Percentiles rank a stretch among this genome's conserved stretches.
Evolutionary conservation across 345 rosid species (phyloP).

Genomic region (Arabis alpina): DNA sequence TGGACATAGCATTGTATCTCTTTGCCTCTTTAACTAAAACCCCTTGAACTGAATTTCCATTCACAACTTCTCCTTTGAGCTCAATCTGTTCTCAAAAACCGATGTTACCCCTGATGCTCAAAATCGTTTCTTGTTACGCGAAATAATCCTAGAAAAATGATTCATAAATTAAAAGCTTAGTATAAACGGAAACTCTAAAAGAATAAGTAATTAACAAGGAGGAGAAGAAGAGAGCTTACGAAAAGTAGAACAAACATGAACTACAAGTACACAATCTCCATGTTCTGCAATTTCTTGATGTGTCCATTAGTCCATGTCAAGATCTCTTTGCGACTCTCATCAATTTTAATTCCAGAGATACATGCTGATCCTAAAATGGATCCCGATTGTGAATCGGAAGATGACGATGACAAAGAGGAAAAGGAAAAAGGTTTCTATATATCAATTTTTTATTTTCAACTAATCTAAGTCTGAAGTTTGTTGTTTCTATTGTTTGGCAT

Average conservation of each 20-base stretch:
- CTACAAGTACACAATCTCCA: conserved; percentile 77
- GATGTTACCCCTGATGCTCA: neutral
- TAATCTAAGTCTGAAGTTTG: conserved; percentile 4
- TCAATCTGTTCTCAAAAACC: conserved; percentile 56
- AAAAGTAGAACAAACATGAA: conserved; percentile 68
- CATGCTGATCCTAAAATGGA: conserved; percentile 98
- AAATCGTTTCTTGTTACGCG: neutral
- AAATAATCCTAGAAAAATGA: neutral
- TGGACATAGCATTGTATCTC: conserved; percentile 54
- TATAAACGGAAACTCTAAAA: neutral
- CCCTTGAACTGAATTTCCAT: conserved; percentile 59
- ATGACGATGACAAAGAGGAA: conserved; percentile 66
- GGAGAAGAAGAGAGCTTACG: conserved; percentile 44
- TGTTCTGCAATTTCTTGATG: conserved; percentile 78
- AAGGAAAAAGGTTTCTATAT: conserved; percentile 64
- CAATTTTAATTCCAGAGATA: conserved; percentile 75
- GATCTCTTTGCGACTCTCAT: conserved; percentile 66
- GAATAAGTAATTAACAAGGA: conserved; percentile 1
- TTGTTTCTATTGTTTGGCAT: conserved; percentile 21
- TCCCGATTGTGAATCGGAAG: conserved; percentile 91
- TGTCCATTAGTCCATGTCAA: conserved; percentile 82
- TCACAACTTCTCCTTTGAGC: conserved; percentile 58
- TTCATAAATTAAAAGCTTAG: neutral
- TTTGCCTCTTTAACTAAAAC: conserved; percentile 71
- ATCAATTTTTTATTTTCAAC: conserved; percentile 2